Base-by-base conservation (phyloP, 257 asterid species). In the Hygrophila difformis region DNA sequence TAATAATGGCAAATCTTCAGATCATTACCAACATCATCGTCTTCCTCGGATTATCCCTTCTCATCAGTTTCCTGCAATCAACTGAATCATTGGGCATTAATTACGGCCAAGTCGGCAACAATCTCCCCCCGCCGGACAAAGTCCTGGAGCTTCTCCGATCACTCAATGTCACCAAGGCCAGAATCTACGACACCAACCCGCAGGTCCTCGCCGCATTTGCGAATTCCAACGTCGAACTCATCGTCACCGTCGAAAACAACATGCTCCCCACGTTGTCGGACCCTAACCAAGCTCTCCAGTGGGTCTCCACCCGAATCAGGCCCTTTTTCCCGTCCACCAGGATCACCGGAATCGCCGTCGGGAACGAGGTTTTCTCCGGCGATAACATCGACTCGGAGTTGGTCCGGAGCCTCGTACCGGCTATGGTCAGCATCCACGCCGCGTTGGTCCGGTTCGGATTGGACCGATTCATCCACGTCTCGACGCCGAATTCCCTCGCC, bases 121-220 rank as follows among this genome's bases (percentile, higher is more conserved):
- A 88, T 39, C 54, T 89, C 16, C 97, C 84, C 0, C 59, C 75
- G 2, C 97, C 97, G 7, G 75, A 75, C 33, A 59, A 64, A 42
- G 96, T 73, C 0, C 75, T 79, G 1, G 60, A 71, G 2, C 87
- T 89, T 49, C 55, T 89, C 10, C 78, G 71, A n/a, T 73, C 91
- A 0, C 75, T 77, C 0, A 65, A 56, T 62, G 49, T 89, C 5
- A 58, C 87, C 1, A 79, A 77, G 49, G 73, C 93, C n/a, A 62
- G 94, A 60, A 84, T 89, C 52, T 89, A 84, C 63, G 97, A 89
- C 60, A 82, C 97, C 0, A 77, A 89, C 34, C 93, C 93, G 4
- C 72, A 67, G 47, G 53, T 84, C 11, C 53, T 89, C 14, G 31
- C 76, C 1, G 64, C 96, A 33, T 89, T 84, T 34, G 94, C 91